Conservation (phyloP, 345 rosid genomes). For the Citrus inodora region DNA sequence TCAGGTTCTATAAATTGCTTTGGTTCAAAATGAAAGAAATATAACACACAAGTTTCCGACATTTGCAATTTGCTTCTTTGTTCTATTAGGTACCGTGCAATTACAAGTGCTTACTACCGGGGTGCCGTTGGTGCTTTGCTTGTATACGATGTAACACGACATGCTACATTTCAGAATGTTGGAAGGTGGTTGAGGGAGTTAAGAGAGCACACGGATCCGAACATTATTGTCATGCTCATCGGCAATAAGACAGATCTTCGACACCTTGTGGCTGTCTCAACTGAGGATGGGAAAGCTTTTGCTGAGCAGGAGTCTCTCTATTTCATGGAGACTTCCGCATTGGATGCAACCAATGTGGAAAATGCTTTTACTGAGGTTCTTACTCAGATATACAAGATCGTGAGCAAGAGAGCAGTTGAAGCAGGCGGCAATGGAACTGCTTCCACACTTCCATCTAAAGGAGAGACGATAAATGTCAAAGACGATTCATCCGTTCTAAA, state of each 20-base stretch:
- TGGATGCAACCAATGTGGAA: constrained; percentile 50
- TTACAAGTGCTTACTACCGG: constrained; percentile 58
- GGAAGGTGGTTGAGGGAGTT: constrained; percentile 53
- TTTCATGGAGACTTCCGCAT: constrained; percentile 55
- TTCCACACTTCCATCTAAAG: constrained; percentile 26
- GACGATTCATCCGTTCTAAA: constrained; percentile 32
- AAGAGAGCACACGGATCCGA: constrained; percentile 48
- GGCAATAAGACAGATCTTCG: constrained; percentile 54
- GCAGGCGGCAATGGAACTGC: constrained; percentile 34
- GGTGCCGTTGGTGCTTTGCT: constrained; percentile 61
- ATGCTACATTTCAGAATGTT: constrained; percentile 41
- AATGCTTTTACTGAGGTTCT: constrained; percentile 50
- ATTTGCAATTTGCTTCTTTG: neutral
- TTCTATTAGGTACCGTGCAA: constrained; percentile 46
- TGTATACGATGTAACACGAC: constrained; percentile 50
- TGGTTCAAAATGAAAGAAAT: neutral
- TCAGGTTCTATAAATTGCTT: neutral
- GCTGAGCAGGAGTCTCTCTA: constrained; percentile 44
- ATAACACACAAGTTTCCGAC: neutral
- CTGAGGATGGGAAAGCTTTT: constrained; percentile 38
- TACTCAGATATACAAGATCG: constrained; percentile 40
- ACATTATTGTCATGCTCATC: constrained; percentile 49
- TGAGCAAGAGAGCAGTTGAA: constrained; percentile 49
- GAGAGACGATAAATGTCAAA: constrained; percentile 41
- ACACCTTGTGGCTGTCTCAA: constrained; percentile 46